phyloP scores from a whole-genome alignment of 148 eudicot species.

The Spergularia bocconei region DNA sequence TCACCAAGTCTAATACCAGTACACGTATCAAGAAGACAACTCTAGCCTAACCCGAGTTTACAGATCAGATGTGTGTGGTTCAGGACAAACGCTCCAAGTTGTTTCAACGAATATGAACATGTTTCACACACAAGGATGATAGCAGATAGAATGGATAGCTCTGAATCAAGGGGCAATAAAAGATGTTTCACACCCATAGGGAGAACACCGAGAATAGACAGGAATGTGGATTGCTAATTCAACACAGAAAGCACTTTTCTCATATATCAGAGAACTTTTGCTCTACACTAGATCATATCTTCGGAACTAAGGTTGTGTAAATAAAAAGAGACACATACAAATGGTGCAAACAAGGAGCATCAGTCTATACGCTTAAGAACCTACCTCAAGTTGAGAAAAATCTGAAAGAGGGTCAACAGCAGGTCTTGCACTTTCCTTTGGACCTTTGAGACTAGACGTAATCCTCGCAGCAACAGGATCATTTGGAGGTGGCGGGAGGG shows the following conservation, averaged over 20 bases:
- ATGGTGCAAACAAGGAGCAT: background rate
- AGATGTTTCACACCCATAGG: background rate
- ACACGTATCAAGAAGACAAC: too few species aligned
- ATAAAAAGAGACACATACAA: background rate
- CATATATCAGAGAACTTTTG: background rate
- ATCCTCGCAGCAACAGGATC: slow-evolving; percentile 75
- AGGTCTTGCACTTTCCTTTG: slow-evolving; percentile 34
- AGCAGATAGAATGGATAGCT: too few species aligned
- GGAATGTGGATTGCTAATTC: too few species aligned
- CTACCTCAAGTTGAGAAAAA: slow-evolving; percentile 88
- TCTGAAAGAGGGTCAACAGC: slow-evolving; percentile 71
- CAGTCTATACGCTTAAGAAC: slow-evolving; percentile 10
- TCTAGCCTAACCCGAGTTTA: too few species aligned
- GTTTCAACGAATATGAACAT: too few species aligned
- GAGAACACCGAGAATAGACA: background rate
- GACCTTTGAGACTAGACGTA: slow-evolving; percentile 42
- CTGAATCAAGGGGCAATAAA: too few species aligned
- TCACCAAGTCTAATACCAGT: too few species aligned
- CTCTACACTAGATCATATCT: background rate
- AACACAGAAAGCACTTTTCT: too few species aligned
- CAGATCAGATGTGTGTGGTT: too few species aligned
- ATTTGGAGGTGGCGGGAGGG: slow-evolving; percentile 97
- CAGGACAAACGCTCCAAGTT: too few species aligned
- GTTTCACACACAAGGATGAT: too few species aligned
- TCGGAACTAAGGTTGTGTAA: background rate